A percentile compares a stretch with the other conserved stretches of the same genome.
Evolutionary conservation across 2,329 filamentous ascomycete genomes (phyloP).

Genomic region (Salinomyces thailandicus): DNA sequence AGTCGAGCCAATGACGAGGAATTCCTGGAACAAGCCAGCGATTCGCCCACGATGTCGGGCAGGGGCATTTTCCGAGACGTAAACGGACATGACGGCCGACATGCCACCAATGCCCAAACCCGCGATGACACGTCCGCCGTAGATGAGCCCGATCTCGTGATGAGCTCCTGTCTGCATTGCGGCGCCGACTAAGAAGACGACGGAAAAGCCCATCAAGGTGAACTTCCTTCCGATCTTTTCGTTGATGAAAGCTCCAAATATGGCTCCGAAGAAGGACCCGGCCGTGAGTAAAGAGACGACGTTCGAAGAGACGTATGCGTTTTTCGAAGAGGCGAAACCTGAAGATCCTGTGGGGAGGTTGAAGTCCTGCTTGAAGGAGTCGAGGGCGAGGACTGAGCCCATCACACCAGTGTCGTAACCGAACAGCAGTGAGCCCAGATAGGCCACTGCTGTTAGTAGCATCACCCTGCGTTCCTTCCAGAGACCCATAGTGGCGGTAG

Average conservation of each 20-base stretch:
- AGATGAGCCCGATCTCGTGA: conserved; percentile 52
- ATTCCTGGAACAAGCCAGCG: conserved; percentile 49
- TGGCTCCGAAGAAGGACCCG: conserved; percentile 55
- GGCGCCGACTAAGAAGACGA: conserved; percentile 51
- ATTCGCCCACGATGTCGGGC: conserved; percentile 48
- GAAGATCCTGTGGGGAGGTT: conserved; percentile 36
- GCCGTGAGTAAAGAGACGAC: conserved; percentile 60
- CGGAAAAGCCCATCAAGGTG: conserved; percentile 46
- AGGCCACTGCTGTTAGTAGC: conserved; percentile 34
- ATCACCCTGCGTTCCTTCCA: conserved; percentile 37
- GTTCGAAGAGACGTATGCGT: conserved; percentile 48
- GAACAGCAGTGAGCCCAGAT: conserved; percentile 35
- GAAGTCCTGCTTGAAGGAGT: conserved; percentile 39
- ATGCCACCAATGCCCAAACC: conserved; percentile 43
- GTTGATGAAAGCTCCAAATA: conserved; percentile 45
- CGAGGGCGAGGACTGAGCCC: conserved; percentile 53
- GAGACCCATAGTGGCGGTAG: conserved; percentile 3
- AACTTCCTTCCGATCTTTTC: conserved; percentile 46
- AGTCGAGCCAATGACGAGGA: conserved; percentile 44
- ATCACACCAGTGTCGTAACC: conserved; percentile 54
- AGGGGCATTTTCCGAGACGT: conserved; percentile 50
- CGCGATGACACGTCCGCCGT: conserved; percentile 51
- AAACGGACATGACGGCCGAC: conserved; percentile 48
- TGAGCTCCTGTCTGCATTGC: conserved; percentile 52
- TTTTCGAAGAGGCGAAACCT: conserved; percentile 33